Conservation (phyloP, 495 filamentous ascomycete genomes). For the Tuber magnatum region DNA sequence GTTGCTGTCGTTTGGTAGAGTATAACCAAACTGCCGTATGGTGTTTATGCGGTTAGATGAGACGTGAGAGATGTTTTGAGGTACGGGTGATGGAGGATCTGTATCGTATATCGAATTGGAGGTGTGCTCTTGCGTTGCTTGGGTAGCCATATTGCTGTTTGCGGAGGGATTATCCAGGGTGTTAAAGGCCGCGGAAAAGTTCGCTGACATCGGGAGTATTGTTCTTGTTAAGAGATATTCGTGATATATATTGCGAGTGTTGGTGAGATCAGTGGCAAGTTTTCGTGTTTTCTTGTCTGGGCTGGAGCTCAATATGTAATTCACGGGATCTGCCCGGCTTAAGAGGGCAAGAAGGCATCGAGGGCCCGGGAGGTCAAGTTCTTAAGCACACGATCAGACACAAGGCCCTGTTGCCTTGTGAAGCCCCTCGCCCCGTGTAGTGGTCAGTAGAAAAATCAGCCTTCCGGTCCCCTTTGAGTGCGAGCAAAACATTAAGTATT, state of each 20-base stretch:
- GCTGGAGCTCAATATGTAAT: neutral
- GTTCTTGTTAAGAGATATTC: neutral
- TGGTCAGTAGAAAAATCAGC: neutral
- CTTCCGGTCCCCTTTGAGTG: neutral
- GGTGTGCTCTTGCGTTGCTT: neutral
- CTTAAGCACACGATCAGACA: neutral
- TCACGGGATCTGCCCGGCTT: neutral
- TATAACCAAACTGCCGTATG: neutral
- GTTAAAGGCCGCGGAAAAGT: neutral
- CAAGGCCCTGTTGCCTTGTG: neutral
- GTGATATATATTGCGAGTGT: neutral
- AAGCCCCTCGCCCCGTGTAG: neutral
- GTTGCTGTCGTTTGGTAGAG: neutral
- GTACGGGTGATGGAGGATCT: neutral
- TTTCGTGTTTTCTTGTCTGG: neutral
- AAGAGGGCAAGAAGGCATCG: neutral
- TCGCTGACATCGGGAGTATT: neutral
- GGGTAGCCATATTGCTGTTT: neutral
- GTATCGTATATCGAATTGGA: neutral
- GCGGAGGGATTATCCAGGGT: neutral
- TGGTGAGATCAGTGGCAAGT: neutral
- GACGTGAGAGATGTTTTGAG: neutral
- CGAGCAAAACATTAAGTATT: neutral
- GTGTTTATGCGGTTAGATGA: neutral
- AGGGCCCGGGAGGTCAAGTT: neutral